Base-by-base conservation (phyloP, 495 filamentous ascomycete genomes). In the Penicillium alfredii region DNA sequence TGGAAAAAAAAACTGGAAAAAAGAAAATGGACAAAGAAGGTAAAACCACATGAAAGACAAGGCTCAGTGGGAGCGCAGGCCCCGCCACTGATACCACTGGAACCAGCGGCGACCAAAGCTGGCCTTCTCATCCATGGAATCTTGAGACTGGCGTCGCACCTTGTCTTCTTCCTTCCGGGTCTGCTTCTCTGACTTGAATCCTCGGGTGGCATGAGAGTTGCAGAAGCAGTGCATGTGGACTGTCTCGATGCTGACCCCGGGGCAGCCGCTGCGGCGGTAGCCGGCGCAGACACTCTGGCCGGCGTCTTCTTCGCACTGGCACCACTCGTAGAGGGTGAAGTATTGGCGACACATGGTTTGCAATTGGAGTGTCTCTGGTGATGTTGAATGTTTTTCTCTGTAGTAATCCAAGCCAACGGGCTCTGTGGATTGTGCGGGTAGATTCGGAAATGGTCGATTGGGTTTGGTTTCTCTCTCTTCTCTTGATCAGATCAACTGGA, bases 191-290 rank as follows among this genome's bases (percentile, higher is more conserved):
- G 55, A 50, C 37, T 53, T 58, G 46, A 61, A 68, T n/a, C 51
- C 50, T 9, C 55, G 58, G 3, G 52, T 62, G 4, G 66, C 63
- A 28, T 71, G 66, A 1, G 40, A 42, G 34, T 66, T 53, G 53
- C 66, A 68, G 50, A 63, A 71, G 23, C 63, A 67, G 17, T 71
- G 61, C 64, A 71, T 64, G 19, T 63, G 60, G 4, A 66, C 66
- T 6, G 60, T 64, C 28, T 71, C 60, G 17, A 64, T 38, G 20
- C 49, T 56, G 8, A 67, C 33, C 1, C 59, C 60, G 8, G 59
- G 48, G 24, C 64, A 71, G 35, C 34, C 52, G 31, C 55, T 51
- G 32, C 50, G 51, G 7, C 47, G 57, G 33, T 55, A 45, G 20
- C 45, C 42, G 15, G 58, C 34, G 42, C 63, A 64, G 13, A 55